Percentiles rank a stretch among this genome's conserved stretches.
phyloP scores from a whole-genome alignment of 768 basidiomycete genomes.

The Daedaleopsis nitida region DNA sequence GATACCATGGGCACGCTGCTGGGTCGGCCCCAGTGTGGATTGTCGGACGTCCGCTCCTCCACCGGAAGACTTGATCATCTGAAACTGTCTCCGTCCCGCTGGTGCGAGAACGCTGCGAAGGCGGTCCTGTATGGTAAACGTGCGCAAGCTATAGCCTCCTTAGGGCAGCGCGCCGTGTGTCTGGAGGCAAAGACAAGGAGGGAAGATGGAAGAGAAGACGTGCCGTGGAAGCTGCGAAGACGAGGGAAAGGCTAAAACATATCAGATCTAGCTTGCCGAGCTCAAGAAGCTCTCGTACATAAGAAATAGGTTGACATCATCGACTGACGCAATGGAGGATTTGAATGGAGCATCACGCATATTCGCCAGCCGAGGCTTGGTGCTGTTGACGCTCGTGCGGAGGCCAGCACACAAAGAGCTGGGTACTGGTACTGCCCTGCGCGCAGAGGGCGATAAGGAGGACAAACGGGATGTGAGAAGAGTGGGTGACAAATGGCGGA shows the following conservation, averaged over 20 bases:
- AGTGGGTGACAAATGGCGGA: neutral
- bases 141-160: no score
- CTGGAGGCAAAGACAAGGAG: neutral
- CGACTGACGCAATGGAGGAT: slow-evolving; percentile 11
- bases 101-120: no score
- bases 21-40: no score
- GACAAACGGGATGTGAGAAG: neutral
- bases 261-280: neutral
- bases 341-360: neutral
- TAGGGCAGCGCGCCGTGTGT: neutral
- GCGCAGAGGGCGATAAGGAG: neutral
- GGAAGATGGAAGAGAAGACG: neutral
- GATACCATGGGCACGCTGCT: no score
- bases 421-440: no score
- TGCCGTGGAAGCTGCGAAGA: neutral
- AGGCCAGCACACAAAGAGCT: no score
- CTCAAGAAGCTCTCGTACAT: no score
- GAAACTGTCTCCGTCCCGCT: no score
- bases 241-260: neutral
- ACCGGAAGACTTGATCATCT: no score
- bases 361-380: neutral
- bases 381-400: no score
- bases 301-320: slow-evolving; percentile 10
- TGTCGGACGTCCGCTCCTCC: no score
- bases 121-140: no score